phyloP scores from a whole-genome alignment of 805 yeast genomes.

The Saccharomycopsis sp. region DNA sequence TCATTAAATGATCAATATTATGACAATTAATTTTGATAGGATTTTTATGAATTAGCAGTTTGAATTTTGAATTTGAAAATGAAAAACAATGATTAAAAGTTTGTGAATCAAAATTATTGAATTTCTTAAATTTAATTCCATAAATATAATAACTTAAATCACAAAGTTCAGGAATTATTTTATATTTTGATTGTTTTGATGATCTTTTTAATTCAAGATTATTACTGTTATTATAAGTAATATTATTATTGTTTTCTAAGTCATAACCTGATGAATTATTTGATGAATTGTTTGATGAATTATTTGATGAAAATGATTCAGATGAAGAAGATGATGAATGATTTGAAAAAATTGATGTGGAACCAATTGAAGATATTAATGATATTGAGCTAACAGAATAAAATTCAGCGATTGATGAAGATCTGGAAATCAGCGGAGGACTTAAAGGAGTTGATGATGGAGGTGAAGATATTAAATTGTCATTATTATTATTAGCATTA shows the following conservation, averaged over 20 bases:
- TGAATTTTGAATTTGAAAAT: slow-evolving; percentile 63
- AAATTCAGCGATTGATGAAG: no score
- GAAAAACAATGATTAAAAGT: slow-evolving; percentile 77
- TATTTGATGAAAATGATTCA: slow-evolving; percentile 15
- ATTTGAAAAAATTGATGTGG: slow-evolving; percentile 19
- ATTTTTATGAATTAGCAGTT: slow-evolving; percentile 51
- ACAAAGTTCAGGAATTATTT: slow-evolving; percentile 36
- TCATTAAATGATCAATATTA: slow-evolving; percentile 61
- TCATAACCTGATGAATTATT: not conserved
- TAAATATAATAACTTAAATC: slow-evolving; percentile 59
- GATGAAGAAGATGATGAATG: slow-evolving; percentile 25
- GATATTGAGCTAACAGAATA: not conserved
- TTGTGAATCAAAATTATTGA: slow-evolving; percentile 79
- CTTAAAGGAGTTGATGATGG: not conserved
- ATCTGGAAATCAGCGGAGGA: no score
- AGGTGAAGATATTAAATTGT: no score
- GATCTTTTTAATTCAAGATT: not conserved
- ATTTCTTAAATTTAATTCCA: slow-evolving; percentile 72
- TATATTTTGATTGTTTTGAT: slow-evolving; percentile 11
- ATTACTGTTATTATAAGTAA: no score
- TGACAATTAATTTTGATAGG: slow-evolving; percentile 46
- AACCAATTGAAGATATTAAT: not conserved
- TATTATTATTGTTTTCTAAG: no score
- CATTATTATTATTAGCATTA: not conserved
- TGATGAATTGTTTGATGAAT: not conserved